Conservation (phyloP, 1,139 yeast species). For the Suhomyces atakaporum region DNA sequence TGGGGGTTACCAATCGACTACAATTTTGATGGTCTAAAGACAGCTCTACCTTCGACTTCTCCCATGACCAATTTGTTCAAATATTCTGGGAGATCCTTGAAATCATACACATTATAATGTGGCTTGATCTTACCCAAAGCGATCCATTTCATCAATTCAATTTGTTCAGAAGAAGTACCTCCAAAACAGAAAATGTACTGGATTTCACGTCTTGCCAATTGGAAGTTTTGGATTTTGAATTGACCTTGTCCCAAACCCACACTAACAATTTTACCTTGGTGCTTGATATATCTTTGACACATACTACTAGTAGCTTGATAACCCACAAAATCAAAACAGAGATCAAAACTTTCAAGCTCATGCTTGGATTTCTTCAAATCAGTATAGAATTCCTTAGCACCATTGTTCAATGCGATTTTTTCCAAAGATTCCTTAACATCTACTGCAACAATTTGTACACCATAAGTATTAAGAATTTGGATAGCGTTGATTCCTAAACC, state of each 20-base stretch:
- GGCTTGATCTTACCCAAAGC: conserved; percentile 45
- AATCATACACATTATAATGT: conserved; percentile 29
- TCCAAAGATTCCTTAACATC: conserved; percentile 39
- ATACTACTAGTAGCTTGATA: conserved; percentile 37
- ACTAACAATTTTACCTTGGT: conserved; percentile 43
- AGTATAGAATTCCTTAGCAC: conserved; percentile 47
- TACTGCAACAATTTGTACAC: conserved; percentile 42
- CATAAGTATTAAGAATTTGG: conserved; percentile 44
- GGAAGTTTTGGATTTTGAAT: conserved; percentile 34
- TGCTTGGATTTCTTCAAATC: conserved; percentile 32
- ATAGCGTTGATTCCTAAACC: conserved; percentile 54
- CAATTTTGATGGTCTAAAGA: conserved; percentile 35
- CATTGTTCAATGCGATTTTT: conserved; percentile 33
- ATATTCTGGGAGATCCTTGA: conserved; percentile 40
- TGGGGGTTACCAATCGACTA: too few relatives aligned
- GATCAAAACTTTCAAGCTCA: conserved; percentile 36
- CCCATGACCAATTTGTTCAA: conserved; percentile 41
- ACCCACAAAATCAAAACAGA: conserved; percentile 51
- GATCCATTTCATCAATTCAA: conserved; percentile 49
- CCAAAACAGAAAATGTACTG: conserved; percentile 47
- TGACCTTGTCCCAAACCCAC: conserved; percentile 46
- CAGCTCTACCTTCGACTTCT: conserved; percentile 46
- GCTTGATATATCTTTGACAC: conserved; percentile 36
- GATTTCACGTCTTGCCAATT: conserved; percentile 45
- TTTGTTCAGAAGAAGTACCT: conserved; percentile 48